A percentile compares a stretch with the other conserved stretches of the same genome.
Conservation (phyloP, 1,139 yeast species). For the Yamadazyma jaroonii region DNA sequence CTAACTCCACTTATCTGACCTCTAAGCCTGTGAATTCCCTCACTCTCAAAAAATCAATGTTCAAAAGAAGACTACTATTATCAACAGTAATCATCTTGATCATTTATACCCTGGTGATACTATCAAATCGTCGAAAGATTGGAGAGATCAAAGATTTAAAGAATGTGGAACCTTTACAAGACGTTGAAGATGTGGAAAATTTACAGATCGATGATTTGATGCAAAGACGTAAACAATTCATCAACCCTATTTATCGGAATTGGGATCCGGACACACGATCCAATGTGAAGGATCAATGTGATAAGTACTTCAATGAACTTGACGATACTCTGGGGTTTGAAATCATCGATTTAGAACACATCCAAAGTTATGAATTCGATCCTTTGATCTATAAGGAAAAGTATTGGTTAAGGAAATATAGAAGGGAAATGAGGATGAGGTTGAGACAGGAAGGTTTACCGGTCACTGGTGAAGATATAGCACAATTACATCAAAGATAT, state of each 20-base stretch:
- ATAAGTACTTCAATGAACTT: slow-evolving; percentile 15
- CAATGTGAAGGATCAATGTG: slow-evolving; percentile 13
- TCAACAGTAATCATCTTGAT: neutral
- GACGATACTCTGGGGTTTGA: slow-evolving; percentile 11
- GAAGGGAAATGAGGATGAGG: slow-evolving; percentile 10
- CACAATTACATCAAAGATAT: slow-evolving; percentile 13
- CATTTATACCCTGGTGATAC: neutral
- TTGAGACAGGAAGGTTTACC: slow-evolving; percentile 14
- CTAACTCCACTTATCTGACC: too few relatives aligned
- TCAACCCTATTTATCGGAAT: slow-evolving; percentile 14
- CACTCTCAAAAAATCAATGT: neutral
- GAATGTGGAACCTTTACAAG: neutral
- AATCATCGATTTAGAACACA: slow-evolving; percentile 18
- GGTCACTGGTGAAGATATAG: slow-evolving; percentile 13
- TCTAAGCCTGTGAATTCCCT: too few relatives aligned
- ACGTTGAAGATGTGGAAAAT: slow-evolving; percentile 1
- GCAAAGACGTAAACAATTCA: slow-evolving; percentile 9
- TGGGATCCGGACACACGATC: slow-evolving; percentile 8
- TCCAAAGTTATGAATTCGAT: slow-evolving; percentile 17
- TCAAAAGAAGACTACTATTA: slow-evolving; percentile 1
- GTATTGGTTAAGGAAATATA: slow-evolving; percentile 24
- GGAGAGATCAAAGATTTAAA: neutral
- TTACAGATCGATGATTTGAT: neutral
- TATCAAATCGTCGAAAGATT: neutral
- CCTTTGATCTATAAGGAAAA: slow-evolving; percentile 23